phyloP scores from a whole-genome alignment of 164 flowering plant species.

The Taxillus chinensis region DNA sequence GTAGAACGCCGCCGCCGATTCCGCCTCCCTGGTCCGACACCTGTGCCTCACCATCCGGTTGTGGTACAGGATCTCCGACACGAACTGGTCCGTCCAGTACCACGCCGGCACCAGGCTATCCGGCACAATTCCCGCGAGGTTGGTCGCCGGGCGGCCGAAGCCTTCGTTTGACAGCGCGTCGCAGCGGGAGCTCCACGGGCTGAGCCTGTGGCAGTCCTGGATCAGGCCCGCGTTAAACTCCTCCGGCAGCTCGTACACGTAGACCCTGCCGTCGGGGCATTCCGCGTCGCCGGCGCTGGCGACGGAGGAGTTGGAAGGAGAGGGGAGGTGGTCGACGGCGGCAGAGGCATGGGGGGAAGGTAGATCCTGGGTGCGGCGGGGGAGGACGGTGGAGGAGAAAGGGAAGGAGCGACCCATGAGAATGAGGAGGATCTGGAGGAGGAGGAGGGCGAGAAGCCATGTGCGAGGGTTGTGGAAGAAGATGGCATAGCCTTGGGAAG shows the following conservation, averaged over 20 bases:
- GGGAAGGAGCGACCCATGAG: not conserved
- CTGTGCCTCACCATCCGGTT: constrained; percentile 48
- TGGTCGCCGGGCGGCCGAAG: constrained; percentile 45
- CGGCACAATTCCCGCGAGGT: constrained; percentile 39
- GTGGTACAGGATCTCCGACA: constrained; percentile 73
- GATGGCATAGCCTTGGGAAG: too few relatives aligned
- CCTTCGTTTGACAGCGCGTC: constrained; percentile 58
- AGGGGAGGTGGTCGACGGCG: too few relatives aligned
- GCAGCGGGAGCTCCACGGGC: constrained; percentile 73
- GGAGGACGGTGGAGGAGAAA: not conserved
- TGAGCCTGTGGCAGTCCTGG: constrained; percentile 41
- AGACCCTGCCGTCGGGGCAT: constrained; percentile 44
- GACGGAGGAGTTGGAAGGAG: too few relatives aligned
- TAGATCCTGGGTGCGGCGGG: not conserved
- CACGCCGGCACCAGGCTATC: constrained; percentile 30
- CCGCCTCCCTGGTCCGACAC: constrained; percentile 59
- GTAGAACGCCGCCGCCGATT: constrained; percentile 66
- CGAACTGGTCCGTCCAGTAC: constrained; percentile 82
- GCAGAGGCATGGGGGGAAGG: too few relatives aligned
- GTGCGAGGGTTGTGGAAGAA: not conserved
- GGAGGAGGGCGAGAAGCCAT: not conserved
- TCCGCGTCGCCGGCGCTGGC: not conserved
- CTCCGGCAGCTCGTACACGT: constrained; percentile 67
- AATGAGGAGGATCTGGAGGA: constrained; percentile 1
- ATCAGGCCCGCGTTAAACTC: constrained; percentile 43